Percentiles rank a stretch among this genome's conserved stretches.
phyloP scores from a whole-genome alignment of 2,329 filamentous ascomycete genomes.

The Pseudogymnoascus sp. region DNA sequence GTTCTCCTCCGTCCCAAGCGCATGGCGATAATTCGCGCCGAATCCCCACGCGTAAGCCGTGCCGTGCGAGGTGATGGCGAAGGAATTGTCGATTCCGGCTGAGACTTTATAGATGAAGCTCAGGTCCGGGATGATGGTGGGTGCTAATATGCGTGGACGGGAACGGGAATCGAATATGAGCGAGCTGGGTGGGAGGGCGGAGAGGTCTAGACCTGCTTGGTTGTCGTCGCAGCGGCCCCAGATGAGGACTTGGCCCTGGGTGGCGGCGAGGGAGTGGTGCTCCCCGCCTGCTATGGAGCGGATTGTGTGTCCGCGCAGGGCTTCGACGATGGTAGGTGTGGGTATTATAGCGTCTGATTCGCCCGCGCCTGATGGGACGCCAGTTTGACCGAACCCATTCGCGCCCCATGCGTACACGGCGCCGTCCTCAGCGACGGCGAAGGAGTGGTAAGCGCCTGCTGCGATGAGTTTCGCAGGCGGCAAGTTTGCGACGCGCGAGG shows the following conservation, averaged over 20 bases:
- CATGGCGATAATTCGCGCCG: slow-evolving; percentile 72
- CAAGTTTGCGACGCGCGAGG: slow-evolving; percentile 26
- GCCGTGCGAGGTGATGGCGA: slow-evolving; percentile 62
- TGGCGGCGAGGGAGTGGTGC: slow-evolving; percentile 67
- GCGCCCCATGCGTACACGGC: slow-evolving; percentile 76
- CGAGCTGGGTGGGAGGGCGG: slow-evolving; percentile 36
- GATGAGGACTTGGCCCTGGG: slow-evolving; percentile 48
- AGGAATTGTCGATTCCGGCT: slow-evolving; percentile 64
- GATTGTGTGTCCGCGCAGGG: slow-evolving; percentile 56
- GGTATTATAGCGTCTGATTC: slow-evolving; percentile 65
- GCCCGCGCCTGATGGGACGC: slow-evolving; percentile 54
- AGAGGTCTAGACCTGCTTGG: slow-evolving; percentile 50
- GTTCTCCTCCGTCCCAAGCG: slow-evolving; percentile 68
- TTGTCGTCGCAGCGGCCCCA: slow-evolving; percentile 53
- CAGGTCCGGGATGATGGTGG: slow-evolving; percentile 51
- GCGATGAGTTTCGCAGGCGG: slow-evolving; percentile 34
- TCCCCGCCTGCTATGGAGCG: slow-evolving; percentile 61
- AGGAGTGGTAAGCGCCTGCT: slow-evolving; percentile 71
- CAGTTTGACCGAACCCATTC: slow-evolving; percentile 81
- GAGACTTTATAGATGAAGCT: slow-evolving; percentile 50
- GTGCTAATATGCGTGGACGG: slow-evolving; percentile 64
- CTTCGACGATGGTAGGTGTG: slow-evolving; percentile 58
- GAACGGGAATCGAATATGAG: slow-evolving; percentile 57
- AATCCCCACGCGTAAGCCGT: slow-evolving; percentile 75
- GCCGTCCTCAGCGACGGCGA: slow-evolving; percentile 62